Evolutionary conservation across 176 grass and related monocot genomes (phyloP).

Genomic region (Zea mays): DNA sequence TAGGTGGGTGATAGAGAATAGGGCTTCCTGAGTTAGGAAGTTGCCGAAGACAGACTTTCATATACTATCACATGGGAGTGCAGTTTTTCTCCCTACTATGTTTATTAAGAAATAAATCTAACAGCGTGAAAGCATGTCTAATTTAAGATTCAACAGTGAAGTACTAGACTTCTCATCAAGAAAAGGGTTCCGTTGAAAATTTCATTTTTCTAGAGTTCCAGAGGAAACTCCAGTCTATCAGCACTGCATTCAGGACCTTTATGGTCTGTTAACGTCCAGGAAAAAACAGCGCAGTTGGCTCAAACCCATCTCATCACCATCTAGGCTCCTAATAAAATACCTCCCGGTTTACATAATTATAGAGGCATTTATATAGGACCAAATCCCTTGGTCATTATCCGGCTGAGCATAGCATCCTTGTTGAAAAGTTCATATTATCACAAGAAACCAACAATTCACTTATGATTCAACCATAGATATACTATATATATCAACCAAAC

Average conservation of each 20-base stretch:
- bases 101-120: background rate
- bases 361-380: background rate
- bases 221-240: background rate
- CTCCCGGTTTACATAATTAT: background rate
- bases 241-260: background rate
- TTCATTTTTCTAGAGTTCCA: slow-evolving; percentile 4
- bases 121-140: background rate
- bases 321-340: background rate
- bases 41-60: background rate
- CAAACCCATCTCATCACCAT: background rate
- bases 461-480: background rate
- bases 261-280: background rate
- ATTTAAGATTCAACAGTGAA: background rate
- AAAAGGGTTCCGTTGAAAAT: background rate
- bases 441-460: slow-evolving; percentile 15
- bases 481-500: background rate
- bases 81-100: background rate
- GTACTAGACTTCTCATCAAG: background rate
- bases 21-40: slow-evolving; percentile 1
- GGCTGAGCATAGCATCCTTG: background rate
- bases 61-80: background rate
- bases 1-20: background rate
- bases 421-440: background rate
- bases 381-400: background rate
- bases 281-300: background rate